Percentiles rank a stretch among this genome's conserved stretches.
phyloP scores from a whole-genome alignment of 805 yeast genomes.

The Yarrowia sp. region DNA sequence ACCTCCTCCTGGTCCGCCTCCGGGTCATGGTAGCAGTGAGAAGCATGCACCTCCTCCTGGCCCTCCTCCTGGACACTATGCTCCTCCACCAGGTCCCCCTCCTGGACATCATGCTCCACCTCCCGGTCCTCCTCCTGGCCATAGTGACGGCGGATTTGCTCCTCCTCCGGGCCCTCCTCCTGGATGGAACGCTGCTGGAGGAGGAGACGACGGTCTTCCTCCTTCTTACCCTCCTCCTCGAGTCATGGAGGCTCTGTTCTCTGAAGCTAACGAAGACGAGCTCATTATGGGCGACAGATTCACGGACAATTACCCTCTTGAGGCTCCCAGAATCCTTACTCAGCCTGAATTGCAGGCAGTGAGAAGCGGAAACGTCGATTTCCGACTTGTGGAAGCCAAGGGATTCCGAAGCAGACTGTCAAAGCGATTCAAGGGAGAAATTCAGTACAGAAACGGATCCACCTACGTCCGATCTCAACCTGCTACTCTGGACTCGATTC shows the following conservation, averaged over 20 bases:
- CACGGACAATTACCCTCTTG: conserved; percentile 31
- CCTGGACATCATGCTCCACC: conserved; percentile 22
- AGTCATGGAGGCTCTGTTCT: conserved; percentile 34
- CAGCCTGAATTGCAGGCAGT: conserved; percentile 20
- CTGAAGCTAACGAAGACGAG: conserved; percentile 33
- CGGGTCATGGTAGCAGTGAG: conserved; percentile 7
- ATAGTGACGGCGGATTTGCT: conserved; percentile 13
- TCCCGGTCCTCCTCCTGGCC: conserved; percentile 19
- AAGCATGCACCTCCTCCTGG: conserved; percentile 15
- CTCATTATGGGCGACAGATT: conserved; percentile 29
- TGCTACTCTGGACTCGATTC: conserved; percentile 40
- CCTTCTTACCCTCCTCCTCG: conserved; percentile 34
- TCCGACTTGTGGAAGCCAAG: conserved; percentile 18
- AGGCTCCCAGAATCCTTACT: conserved; percentile 26
- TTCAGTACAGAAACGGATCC: conserved; percentile 42
- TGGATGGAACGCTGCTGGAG: conserved; percentile 8
- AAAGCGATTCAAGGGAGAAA: conserved; percentile 42
- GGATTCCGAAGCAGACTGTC: conserved; percentile 23
- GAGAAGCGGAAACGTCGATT: conserved; percentile 12
- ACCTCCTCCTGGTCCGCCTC: conserved; percentile 22
- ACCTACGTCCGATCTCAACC: conserved; percentile 41
- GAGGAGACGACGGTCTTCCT: conserved; percentile 29
- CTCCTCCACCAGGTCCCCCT: conserved; percentile 9
- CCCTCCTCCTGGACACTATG: conserved; percentile 13
- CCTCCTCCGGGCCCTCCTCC: conserved; percentile 39